A percentile compares a stretch with the other conserved stretches of the same genome.
phyloP scores from a whole-genome alignment of 352 stramenopile genomes.

The Globisporangium acanthophoron region DNA sequence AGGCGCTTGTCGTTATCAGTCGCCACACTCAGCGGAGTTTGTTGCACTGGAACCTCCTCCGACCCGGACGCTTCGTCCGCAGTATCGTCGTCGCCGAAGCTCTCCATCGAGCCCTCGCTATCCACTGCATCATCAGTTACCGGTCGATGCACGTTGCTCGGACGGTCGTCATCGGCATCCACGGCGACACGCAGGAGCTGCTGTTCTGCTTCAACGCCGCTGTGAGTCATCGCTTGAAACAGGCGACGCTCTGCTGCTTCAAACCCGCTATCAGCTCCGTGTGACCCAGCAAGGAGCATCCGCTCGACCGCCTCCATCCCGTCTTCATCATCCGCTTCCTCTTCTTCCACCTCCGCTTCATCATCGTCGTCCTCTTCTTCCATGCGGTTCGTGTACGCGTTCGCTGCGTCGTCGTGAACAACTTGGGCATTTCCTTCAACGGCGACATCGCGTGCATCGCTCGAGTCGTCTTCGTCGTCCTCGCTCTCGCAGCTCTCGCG shows the following conservation, averaged over 20 bases:
- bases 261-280: background rate
- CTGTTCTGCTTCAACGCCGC: too few species aligned
- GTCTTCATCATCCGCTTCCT: conserved; percentile 1
- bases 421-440: background rate
- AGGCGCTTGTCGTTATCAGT: too few species aligned
- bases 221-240: background rate
- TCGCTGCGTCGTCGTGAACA: background rate
- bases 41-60: background rate
- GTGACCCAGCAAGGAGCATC: conserved; percentile 6
- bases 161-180: background rate
- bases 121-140: background rate
- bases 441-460: background rate
- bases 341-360: background rate
- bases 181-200: background rate
- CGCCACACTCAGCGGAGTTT: background rate
- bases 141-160: background rate
- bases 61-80: background rate
- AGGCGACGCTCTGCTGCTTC: background rate
- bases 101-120: background rate
- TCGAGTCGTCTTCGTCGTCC: background rate
- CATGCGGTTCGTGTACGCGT: conserved; percentile 2
- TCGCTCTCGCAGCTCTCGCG: background rate
- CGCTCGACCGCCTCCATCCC: conserved; percentile 10
- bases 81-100: background rate
- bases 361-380: conserved; percentile 13